Evolutionary conservation across 768 basidiomycete species (phyloP), one percentile per base, ranked within the genome.

Genomic region (Termitomyces eurrhizus): DNA sequence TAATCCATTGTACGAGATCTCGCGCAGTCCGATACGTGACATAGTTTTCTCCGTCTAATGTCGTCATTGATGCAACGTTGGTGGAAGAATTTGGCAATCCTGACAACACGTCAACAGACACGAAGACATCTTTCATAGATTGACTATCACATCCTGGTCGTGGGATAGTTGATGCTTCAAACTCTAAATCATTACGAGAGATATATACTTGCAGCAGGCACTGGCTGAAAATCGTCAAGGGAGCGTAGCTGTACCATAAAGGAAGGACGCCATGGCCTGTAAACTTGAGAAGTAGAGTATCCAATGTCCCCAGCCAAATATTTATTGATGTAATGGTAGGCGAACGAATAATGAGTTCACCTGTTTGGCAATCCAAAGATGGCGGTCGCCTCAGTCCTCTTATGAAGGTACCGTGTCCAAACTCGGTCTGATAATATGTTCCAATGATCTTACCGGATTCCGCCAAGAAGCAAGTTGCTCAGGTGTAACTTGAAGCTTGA

Each of bases 361-460:
- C 70, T 4, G 65, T 61, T 9, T 57, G 24, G 7, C 33, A 52
- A 49, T 70, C 67, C 67, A 51, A 69, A 70, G 12, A 64, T 69
- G 39, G 71, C 70, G 5, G 68, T 68, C 14, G 71, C 71, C 52
- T 70, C 12, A 72, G 57, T 14, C 65, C 66, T 6, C 70, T 64
- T n/a, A 72, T 35, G 41, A 67, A 68, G 3, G 68, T 70, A 11
- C 71, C 69, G 53, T 72, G 70, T 8, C 68, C 70, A 12, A 72
- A 64, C 49, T 72, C 70, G 6, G 70, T 70, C 56, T 46, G 45
- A 26, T 24, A 46, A 46, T 46, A 46, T 9, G 45, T 67, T 11
- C 70, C 69, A 21, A 71, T 58, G 32, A 70, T 69, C 33, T 57
- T 64, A 6, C 67, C 64, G 0, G 64, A 65, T 51, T 67, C 63